A percentile compares a stretch with the other conserved stretches of the same genome.
These are phyloP conservation scores for Lodderomyces metapsilosis DNA, from an alignment of 1,139 yeast genomes.

Conservation along the genomic window DNA sequence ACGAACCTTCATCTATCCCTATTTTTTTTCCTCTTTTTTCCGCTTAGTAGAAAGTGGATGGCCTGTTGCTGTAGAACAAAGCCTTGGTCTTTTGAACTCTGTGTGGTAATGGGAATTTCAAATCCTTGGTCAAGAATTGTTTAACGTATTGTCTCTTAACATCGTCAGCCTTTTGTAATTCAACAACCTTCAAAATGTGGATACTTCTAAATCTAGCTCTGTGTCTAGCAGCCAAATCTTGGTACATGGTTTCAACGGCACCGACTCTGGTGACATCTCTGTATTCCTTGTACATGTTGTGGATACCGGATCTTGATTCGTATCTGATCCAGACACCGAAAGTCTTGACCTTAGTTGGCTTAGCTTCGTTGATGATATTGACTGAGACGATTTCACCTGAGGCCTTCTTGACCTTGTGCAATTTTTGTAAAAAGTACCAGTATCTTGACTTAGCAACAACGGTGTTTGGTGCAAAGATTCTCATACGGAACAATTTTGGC, in stretches of 20 bases:
- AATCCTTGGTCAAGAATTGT: constrained; percentile 94
- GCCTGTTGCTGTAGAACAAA: constrained; percentile 89
- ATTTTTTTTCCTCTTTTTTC: neutral
- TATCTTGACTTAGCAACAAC: constrained; percentile 99
- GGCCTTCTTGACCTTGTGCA: constrained; percentile 99
- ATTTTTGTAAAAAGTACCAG: constrained; percentile 99
- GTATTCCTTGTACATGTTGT: constrained; percentile 99
- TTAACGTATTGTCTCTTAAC: constrained; percentile 99
- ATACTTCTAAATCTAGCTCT: constrained; percentile 99
- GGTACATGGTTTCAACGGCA: constrained; percentile 98
- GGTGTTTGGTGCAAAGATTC: constrained; percentile 98
- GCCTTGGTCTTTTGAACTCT: constrained; percentile 91
- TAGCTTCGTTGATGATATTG: constrained; percentile 88
- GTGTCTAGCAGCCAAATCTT: constrained; percentile 99
- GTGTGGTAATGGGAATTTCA: constrained; percentile 99
- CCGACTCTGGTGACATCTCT: constrained; percentile 99
- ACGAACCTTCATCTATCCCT: neutral
- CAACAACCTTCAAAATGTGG: constrained; percentile 98
- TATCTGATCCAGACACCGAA: constrained; percentile 99
- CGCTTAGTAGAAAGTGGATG: constrained; percentile 91
- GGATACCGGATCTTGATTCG: constrained; percentile 99
- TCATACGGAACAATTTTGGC: constrained; percentile 99
- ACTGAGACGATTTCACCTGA: constrained; percentile 98
- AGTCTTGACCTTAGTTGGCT: constrained; percentile 99
- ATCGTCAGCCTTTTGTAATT: constrained; percentile 95